Percentiles rank a stretch among this genome's conserved stretches.
phyloP scores from a whole-genome alignment of 2,329 filamentous ascomycete genomes.

The Metarhizium guizhouense region DNA sequence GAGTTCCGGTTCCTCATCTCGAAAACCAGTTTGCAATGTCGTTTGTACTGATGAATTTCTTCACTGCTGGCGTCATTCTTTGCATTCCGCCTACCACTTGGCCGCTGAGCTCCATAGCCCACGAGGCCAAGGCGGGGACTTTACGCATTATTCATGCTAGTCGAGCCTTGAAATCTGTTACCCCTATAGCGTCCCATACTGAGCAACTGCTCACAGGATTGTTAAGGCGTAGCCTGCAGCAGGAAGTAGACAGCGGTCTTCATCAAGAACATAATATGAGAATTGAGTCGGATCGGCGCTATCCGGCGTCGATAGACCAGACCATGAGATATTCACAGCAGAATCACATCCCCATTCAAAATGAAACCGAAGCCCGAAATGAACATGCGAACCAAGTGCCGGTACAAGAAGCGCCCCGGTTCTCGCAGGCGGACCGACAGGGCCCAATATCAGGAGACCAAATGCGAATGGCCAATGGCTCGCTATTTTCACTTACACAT shows the following conservation, averaged over 20 bases:
- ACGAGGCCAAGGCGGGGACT: slow-evolving; percentile 20
- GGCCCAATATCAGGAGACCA: not conserved
- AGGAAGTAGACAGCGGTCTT: slow-evolving; percentile 4
- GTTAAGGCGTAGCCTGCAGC: slow-evolving; percentile 2
- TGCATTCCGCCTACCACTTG: slow-evolving; percentile 20
- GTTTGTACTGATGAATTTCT: slow-evolving; percentile 11
- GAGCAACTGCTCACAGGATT: slow-evolving; percentile 2
- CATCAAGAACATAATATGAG: not conserved
- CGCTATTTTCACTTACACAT: not conserved
- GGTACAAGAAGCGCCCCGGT: not conserved
- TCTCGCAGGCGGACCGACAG: not conserved
- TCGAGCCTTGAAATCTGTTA: slow-evolving; percentile 7
- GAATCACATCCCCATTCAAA: not conserved
- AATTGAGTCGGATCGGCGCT: not conserved
- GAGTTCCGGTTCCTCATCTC: slow-evolving; percentile 16
- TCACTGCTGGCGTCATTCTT: slow-evolving; percentile 16
- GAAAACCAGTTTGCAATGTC: slow-evolving; percentile 14
- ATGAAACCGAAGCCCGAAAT: not conserved
- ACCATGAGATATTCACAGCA: not conserved
- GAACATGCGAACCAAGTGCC: not conserved
- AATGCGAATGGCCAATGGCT: not conserved
- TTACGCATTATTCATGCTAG: slow-evolving; percentile 19
- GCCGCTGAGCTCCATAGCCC: slow-evolving; percentile 16
- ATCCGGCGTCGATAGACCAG: not conserved
- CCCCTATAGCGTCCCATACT: slow-evolving; percentile 1